These are phyloP conservation scores for Colletotrichum eremochloae DNA, from an alignment of 2,329 filamentous ascomycete species.

Conservation along the genomic window DNA sequence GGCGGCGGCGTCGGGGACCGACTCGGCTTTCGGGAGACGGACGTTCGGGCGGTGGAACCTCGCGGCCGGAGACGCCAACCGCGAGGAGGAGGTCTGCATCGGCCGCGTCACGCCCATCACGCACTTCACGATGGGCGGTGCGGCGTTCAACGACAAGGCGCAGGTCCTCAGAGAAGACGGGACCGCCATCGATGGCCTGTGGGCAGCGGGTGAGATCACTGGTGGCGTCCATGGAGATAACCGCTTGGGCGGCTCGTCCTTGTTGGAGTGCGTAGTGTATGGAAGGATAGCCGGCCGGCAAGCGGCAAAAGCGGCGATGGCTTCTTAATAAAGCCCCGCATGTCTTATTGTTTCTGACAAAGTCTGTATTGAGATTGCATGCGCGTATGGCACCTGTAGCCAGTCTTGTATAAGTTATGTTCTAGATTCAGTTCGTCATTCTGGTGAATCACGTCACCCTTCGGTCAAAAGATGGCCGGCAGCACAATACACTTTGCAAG, in stretches of 20 bases:
- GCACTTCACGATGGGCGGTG: conserved; percentile 78
- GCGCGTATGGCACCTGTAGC: not conserved
- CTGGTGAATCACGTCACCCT: too few species aligned
- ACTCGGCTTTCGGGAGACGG: conserved; percentile 62
- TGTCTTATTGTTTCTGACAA: not conserved
- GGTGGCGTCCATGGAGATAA: conserved; percentile 76
- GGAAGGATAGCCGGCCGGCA: conserved; percentile 68
- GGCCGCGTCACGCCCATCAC: conserved; percentile 73
- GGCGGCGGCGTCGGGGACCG: conserved; percentile 54
- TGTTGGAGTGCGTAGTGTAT: conserved; percentile 75
- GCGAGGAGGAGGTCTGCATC: conserved; percentile 67
- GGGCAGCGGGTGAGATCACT: conserved; percentile 74
- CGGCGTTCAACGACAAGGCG: conserved; percentile 65
- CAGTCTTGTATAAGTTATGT: not conserved
- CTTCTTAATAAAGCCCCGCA: not conserved
- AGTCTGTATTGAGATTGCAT: too few species aligned
- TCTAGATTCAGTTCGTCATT: not conserved
- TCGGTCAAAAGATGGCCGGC: not conserved
- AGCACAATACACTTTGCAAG: too few species aligned
- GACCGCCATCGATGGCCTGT: conserved; percentile 65
- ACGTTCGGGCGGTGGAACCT: conserved; percentile 70
- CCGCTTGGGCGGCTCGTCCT: conserved; percentile 70
- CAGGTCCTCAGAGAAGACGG: conserved; percentile 61
- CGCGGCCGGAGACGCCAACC: conserved; percentile 55
- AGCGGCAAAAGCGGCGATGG: conserved; percentile 52